These are phyloP conservation scores for Lasiosphaeria ovina DNA, from an alignment of 495 filamentous ascomycete species.

Conservation along the genomic window DNA sequence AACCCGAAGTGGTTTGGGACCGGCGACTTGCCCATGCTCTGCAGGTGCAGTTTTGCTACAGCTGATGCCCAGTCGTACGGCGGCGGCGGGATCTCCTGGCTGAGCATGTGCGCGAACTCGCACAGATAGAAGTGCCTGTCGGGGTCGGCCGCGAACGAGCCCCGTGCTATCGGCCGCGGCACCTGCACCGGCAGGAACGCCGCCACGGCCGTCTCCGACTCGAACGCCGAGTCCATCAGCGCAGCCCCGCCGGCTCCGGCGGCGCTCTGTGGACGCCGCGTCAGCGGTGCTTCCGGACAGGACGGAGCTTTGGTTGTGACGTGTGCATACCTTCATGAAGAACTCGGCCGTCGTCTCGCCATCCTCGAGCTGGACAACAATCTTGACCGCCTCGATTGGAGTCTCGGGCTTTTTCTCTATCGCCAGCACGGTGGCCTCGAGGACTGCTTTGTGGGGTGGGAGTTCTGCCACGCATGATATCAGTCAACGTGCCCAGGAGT, in stretches of 20 bases:
- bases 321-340: not conserved
- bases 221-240: not conserved
- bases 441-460: not conserved
- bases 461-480: not conserved
- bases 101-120: conserved; percentile 2
- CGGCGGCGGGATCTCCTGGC: conserved; percentile 2
- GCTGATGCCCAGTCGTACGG: not conserved
- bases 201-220: not conserved
- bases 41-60: not conserved
- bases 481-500: not conserved
- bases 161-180: conserved; percentile 14
- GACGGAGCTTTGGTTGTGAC: not conserved
- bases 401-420: not conserved
- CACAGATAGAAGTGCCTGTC: conserved; percentile 9
- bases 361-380: not conserved
- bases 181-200: conserved; percentile 10
- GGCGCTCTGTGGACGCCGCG: not conserved
- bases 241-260: not conserved
- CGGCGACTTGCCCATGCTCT: conserved; percentile 6
- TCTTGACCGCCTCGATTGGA: conserved; percentile 1
- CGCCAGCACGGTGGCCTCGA: not conserved
- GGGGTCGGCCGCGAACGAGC: conserved; percentile 2
- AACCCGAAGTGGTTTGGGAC: not conserved
- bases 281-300: not conserved
- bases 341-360: not conserved